Evolutionary conservation across 805 yeast genomes (phyloP).

Genomic region (Grigorovia yakushimaensis): DNA sequence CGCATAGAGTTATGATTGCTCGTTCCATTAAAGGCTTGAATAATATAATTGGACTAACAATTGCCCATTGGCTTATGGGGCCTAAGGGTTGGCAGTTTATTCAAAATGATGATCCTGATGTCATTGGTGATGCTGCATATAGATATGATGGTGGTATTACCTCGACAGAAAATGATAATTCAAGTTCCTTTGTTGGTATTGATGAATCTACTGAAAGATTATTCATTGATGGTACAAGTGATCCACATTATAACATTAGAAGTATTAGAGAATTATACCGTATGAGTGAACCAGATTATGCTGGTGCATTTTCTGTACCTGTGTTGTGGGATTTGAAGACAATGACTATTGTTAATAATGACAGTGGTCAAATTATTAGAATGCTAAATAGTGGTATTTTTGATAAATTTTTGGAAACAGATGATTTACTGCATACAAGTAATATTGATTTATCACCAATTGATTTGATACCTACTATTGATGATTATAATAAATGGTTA

Average conservation of each 20-base stretch:
- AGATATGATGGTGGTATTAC: constrained; percentile 16
- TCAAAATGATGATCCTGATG: constrained; percentile 7
- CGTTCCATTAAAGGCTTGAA: constrained; percentile 65
- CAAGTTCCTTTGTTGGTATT: constrained; percentile 11
- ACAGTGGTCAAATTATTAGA: constrained; percentile 80
- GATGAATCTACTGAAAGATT: constrained; percentile 13
- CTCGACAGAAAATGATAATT: constrained; percentile 9
- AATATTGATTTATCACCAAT: constrained; percentile 47
- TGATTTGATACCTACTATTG: constrained; percentile 45
- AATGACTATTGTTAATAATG: constrained; percentile 80
- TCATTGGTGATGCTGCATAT: constrained; percentile 8
- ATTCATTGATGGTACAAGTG: constrained; percentile 38
- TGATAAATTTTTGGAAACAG: constrained; percentile 14
- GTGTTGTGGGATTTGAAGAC: constrained; percentile 83
- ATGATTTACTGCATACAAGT: constrained; percentile 29
- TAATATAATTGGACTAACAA: constrained; percentile 52
- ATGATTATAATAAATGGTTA: constrained; percentile 72
- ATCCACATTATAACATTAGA: constrained; percentile 47
- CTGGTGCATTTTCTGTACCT: constrained; percentile 84
- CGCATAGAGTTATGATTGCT: constrained; percentile 71
- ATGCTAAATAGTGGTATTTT: constrained; percentile 70
- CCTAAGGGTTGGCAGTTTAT: constrained; percentile 78
- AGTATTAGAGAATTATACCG: constrained; percentile 64
- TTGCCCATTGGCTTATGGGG: constrained; percentile 87
- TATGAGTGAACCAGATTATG: constrained; percentile 64